phyloP scores from a whole-genome alignment of 208 protist genomes.

The Acanthamoeba culbertsoni region DNA sequence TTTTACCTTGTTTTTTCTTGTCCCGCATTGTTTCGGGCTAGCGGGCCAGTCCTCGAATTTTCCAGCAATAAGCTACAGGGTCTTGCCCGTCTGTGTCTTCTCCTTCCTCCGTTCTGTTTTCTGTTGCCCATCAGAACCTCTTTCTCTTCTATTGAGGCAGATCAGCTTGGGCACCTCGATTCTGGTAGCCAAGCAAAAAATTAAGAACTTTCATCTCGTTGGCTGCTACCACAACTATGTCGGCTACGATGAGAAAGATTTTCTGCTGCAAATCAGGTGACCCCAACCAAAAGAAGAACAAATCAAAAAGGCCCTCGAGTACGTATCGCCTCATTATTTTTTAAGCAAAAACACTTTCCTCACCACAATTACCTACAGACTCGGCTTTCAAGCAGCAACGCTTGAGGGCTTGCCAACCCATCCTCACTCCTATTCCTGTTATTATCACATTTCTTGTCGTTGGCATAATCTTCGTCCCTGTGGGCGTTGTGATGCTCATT shows the following conservation, averaged over 20 bases:
- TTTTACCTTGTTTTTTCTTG: too few species aligned
- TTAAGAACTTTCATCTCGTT: background rate
- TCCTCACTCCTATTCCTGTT: conserved; percentile 92
- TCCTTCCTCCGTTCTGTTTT: too few species aligned
- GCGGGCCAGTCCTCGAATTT: background rate
- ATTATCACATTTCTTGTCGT: conserved; percentile 90
- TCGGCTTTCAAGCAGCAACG: conserved; percentile 93
- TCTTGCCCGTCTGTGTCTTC: background rate
- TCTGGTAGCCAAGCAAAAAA: background rate
- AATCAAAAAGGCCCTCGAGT: conserved; percentile 11
- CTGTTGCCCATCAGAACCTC: too few species aligned
- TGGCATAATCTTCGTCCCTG: conserved; percentile 90
- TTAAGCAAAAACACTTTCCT: background rate
- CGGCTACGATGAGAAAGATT: background rate
- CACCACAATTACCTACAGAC: conserved; percentile 50
- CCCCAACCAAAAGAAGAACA: background rate
- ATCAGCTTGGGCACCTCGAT: background rate
- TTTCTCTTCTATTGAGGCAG: too few species aligned
- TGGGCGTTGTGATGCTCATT: conserved; percentile 89
- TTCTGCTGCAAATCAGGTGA: background rate
- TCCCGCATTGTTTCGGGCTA: too few species aligned
- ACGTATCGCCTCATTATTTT: background rate
- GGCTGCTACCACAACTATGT: background rate
- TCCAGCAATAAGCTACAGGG: background rate
- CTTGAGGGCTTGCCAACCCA: conserved; percentile 95